Evolutionary conservation across 257 asterid genomes (phyloP), one percentile per base, ranked within the genome.

Genomic region (Henckelia pumila): DNA sequence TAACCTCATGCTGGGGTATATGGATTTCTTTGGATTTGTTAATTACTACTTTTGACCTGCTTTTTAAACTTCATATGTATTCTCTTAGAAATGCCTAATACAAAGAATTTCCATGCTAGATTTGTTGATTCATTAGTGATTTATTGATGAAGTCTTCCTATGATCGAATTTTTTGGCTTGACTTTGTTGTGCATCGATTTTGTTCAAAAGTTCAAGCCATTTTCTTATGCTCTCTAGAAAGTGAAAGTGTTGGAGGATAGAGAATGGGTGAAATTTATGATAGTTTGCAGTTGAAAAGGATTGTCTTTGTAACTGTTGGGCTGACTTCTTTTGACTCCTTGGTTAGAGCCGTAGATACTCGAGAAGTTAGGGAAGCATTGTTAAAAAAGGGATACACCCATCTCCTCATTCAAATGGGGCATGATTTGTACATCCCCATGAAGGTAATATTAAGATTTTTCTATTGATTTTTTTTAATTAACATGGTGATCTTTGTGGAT

Each of bases 351-450:
- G 93, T 84, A 14, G 95, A 91, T 62, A 81, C 87, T 17, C 56
- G 9, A 24, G 86, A 91, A 75, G 96, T 91, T 59, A 85, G 63
- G 74, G 84, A 85, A 68, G 91, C 84, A 67, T 62, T 94, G 73
- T 79, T 61, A 72, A 73, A 63, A 58, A 88, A 79, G 67, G 97
- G 96, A 19, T 94, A 94, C 57, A 84, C 95, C 0, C 80, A 87
- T 56, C 91, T 94, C 44, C 72, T 85, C 68, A 85, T 94, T 81
- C 99, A 94, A 72, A 88, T 91, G 89, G 99, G 99, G 0, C 95
- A 97, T n/a, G 99, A 97, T 14, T 74, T 91, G 9, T 88, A 82
- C 79, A 73, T 78, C 53, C 97, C 96, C 19, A 57, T 83, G 0
- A 88, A 82, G 95, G 97, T 94, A 80, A 77, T 72, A 11, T 33